phyloP scores from a whole-genome alignment of 345 rosid species.

The Stellera chamaejasme region DNA sequence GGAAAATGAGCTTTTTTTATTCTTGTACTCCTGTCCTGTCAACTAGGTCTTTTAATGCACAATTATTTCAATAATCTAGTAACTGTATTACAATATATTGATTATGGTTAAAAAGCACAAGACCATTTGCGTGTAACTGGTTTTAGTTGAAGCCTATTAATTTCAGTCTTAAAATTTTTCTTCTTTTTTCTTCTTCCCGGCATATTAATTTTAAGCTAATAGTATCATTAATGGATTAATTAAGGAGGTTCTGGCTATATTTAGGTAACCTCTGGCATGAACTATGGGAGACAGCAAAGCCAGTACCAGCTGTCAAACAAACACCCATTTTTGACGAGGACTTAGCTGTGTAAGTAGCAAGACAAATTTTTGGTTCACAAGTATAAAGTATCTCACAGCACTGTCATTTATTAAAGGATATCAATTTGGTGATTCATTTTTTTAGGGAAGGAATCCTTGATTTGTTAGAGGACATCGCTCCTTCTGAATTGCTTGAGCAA shows the following conservation, averaged over 20 bases:
- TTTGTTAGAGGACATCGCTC: slow-evolving; percentile 65
- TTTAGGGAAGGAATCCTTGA: slow-evolving; percentile 84
- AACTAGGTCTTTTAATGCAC: no score
- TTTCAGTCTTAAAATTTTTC: not conserved
- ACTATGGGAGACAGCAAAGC: slow-evolving; percentile 84
- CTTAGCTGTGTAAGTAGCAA: slow-evolving; percentile 74
- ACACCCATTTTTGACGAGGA: slow-evolving; percentile 83
- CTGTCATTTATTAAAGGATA: slow-evolving; percentile 3
- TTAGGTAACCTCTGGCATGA: slow-evolving; percentile 88
- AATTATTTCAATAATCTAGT: no score
- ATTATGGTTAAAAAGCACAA: no score
- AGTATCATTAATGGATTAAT: not conserved
- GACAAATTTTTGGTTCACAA: not conserved
- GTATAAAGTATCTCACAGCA: not conserved
- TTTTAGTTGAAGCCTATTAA: not conserved
- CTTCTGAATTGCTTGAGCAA: slow-evolving; percentile 69
- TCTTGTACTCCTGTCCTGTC: no score
- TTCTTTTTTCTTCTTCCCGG: not conserved
- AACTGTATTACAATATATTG: no score
- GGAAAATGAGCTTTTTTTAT: no score
- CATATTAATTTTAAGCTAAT: not conserved
- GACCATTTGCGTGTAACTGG: no score
- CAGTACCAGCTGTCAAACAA: slow-evolving; percentile 82
- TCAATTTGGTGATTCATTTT: slow-evolving; percentile 9
- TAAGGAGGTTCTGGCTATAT: slow-evolving; percentile 6